Evolutionary conservation across 371 early-diverging fungal species (phyloP).

Genomic region (Dinochytrium kinnereticum): DNA sequence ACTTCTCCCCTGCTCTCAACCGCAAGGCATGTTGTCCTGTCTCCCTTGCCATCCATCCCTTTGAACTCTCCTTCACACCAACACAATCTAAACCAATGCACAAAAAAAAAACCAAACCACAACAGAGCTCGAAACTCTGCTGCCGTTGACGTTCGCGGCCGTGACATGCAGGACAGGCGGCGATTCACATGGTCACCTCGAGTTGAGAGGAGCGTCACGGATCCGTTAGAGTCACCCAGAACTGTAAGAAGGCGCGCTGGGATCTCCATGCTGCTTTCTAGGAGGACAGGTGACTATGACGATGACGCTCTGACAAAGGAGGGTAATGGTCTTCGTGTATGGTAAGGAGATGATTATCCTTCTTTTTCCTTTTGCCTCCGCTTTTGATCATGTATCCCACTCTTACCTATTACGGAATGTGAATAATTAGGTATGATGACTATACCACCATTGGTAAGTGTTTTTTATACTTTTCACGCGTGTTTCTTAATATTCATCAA

Average conservation of each 20-base stretch:
- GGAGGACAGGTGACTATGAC: conserved; percentile 7
- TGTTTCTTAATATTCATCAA: background rate
- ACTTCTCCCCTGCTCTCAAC: no score
- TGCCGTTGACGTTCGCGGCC: no score
- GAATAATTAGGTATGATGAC: conserved; percentile 25
- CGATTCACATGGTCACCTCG: conserved; percentile 4
- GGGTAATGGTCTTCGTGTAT: conserved; percentile 15
- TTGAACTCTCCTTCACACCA: no score
- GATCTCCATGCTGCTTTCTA: background rate
- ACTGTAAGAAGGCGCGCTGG: background rate
- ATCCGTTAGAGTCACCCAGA: background rate
- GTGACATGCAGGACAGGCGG: no score
- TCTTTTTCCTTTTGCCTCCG: background rate
- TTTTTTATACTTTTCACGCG: background rate
- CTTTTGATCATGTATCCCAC: no score
- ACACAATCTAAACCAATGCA: no score
- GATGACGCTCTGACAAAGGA: conserved; percentile 3
- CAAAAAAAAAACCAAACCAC: no score
- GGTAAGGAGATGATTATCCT: background rate
- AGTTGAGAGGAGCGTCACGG: background rate
- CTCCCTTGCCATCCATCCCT: no score
- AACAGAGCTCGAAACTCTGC: no score
- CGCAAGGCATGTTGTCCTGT: no score
- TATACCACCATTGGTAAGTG: conserved; percentile 19
- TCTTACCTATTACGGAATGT: no score